phyloP scores from a whole-genome alignment of 352 stramenopile genomes.

The Pythium coloratum region DNA sequence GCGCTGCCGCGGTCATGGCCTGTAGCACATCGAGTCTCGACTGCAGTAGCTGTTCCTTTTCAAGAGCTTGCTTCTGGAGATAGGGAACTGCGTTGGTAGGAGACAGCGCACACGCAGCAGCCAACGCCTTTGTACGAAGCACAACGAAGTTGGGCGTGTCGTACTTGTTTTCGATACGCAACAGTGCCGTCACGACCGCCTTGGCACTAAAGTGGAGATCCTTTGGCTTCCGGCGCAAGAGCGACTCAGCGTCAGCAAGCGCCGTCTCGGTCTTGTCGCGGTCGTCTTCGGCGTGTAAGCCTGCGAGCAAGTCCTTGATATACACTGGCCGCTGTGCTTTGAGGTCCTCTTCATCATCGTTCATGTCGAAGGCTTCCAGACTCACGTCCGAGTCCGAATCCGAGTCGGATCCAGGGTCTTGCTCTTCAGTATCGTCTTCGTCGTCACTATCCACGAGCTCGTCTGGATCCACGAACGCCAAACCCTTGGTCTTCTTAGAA shows the following conservation, averaged over 20 bases:
- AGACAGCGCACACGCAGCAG: conserved; percentile 47
- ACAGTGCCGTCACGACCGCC: conserved; percentile 49
- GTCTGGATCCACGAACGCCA: conserved; percentile 55
- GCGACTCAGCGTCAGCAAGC: conserved; percentile 49
- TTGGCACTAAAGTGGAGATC: conserved; percentile 65
- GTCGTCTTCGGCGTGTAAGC: conserved; percentile 56
- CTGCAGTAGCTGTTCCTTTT: conserved; percentile 75
- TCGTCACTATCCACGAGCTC: conserved; percentile 59
- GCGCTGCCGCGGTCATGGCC: conserved; percentile 50
- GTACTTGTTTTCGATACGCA: conserved; percentile 78
- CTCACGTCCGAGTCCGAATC: conserved; percentile 72
- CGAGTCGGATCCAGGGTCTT: conserved; percentile 27
- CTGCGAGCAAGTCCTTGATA: conserved; percentile 63
- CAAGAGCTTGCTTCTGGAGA: conserved; percentile 60
- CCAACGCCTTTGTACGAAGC: conserved; percentile 48
- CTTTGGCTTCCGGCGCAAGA: conserved; percentile 54
- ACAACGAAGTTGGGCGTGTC: conserved; percentile 53
- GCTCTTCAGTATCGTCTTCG: conserved; percentile 21
- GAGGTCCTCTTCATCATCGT: conserved; percentile 73
- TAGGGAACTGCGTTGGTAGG: conserved; percentile 49
- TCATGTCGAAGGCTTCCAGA: conserved; percentile 61
- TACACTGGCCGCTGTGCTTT: conserved; percentile 58
- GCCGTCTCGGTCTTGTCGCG: conserved; percentile 56
- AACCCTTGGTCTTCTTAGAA: conserved; percentile 8
- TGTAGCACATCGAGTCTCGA: conserved; percentile 67